These are phyloP conservation scores for Thelonectria rubi DNA, from an alignment of 2,329 filamentous ascomycete species.

Conservation along the genomic window DNA sequence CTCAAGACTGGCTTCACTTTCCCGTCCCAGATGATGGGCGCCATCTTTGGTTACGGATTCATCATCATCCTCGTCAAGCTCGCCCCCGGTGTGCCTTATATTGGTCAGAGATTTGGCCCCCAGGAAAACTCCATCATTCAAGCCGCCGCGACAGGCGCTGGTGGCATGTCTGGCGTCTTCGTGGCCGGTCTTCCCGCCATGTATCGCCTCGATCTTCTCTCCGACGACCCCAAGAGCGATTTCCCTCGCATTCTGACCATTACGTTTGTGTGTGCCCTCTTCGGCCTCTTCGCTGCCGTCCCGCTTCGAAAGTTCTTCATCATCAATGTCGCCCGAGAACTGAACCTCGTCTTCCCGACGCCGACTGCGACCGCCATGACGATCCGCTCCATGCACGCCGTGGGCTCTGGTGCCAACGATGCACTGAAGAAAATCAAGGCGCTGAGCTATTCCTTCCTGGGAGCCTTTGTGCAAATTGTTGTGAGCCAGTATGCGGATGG, in stretches of 20 bases:
- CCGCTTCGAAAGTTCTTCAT: constrained; percentile 75
- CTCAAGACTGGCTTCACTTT: constrained; percentile 63
- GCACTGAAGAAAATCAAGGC: constrained; percentile 67
- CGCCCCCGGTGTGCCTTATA: constrained; percentile 58
- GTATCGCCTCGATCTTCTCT: constrained; percentile 63
- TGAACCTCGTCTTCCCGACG: constrained; percentile 68
- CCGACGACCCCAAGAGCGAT: constrained; percentile 60
- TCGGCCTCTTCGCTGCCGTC: constrained; percentile 70
- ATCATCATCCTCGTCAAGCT: constrained; percentile 62
- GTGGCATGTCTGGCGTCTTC: constrained; percentile 66
- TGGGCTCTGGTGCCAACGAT: constrained; percentile 59
- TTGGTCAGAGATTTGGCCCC: constrained; percentile 65
- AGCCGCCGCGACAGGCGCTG: constrained; percentile 66
- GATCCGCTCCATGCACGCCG: constrained; percentile 70
- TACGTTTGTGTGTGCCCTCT: constrained; percentile 69
- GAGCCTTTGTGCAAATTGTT: constrained; percentile 62
- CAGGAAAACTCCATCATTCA: constrained; percentile 71
- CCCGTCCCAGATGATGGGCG: constrained; percentile 58
- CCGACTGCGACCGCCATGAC: constrained; percentile 68
- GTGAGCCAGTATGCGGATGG: constrained; percentile 67
- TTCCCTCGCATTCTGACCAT: constrained; percentile 67
- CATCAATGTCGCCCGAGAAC: constrained; percentile 69
- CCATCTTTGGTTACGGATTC: constrained; percentile 68
- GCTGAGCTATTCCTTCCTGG: constrained; percentile 59
- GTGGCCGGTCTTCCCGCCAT: constrained; percentile 68